Base-by-base conservation (phyloP, 139 green algal genomes). In the Chlorella sp. region DNA sequence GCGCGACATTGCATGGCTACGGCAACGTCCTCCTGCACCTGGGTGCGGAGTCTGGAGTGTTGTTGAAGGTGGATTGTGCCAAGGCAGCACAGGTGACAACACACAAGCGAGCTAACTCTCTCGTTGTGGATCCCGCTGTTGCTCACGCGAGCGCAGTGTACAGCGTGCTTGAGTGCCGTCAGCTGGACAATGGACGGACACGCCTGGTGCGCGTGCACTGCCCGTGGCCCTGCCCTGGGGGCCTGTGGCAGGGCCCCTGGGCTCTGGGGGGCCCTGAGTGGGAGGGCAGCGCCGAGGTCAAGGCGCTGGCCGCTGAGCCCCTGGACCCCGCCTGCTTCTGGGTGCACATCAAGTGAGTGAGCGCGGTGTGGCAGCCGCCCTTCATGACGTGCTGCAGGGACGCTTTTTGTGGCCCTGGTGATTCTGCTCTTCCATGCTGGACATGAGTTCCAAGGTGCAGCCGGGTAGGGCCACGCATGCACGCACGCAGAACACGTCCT, bases 171-270 rank as follows among this genome's bases (percentile, higher is more conserved):
- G 75, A 80, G 26, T 67, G 33, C 5, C 5, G 64, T 26, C 23
- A 70, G 64, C 22, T 70, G 31, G 30, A 36, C 64, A 70, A 51
- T 2, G 42, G 42, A 10, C 42, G 64, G 32, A 29, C 33, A 30
- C 74, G 64, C 65, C 69, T 88, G 65, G 36, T 85, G 68, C 72
- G 80, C 20, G 14, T 88, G 71, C 74, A 85, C 51, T 85, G 82
- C 74, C 73, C 83, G 5, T 88, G 83, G 83, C 61, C 75, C 1
- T 50, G 4, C 26, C 42, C 42, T 4, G 67, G 67, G 6, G 78
- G 82, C 0, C 6, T 72, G 22, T 87, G 82, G 82, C 71, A 60
- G 22, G 82, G 82, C 3, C 50, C 77, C 1, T 87, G 77, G 77
- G 63, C 74, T 1, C 24, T 30, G 24, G 55, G 55, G 22, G 55